Evolutionary conservation across 176 grass and related monocot genomes (phyloP), one percentile per base, ranked within the genome.

Genomic region (Cenchrus purpureus): DNA sequence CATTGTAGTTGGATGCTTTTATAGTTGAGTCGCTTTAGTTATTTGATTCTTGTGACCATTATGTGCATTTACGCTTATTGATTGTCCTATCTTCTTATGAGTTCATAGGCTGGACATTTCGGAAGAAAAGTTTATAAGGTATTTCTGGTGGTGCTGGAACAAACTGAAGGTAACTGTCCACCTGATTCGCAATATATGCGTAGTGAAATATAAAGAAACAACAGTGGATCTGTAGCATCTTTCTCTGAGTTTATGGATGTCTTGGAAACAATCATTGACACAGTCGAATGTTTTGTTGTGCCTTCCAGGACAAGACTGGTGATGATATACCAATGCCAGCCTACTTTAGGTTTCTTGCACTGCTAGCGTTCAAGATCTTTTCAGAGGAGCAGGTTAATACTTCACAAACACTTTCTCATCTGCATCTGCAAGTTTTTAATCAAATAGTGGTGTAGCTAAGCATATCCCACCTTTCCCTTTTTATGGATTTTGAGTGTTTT

Each of bases 131-230:
- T 99, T 96, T 88, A 76, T 86, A 60, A 92, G 90, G 66, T 93
- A 99, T 87, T 99, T 99, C 85, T 99, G 97, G 97, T 96, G 93
- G 93, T 99, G 97, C 56, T 99, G 97, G 97, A 89, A 96, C 65
- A 95, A 78, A 83, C 68, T 99, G 54, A 92, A 99, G 91, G 97
- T 94, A 84, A 74, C 51, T 70, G 44, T 84, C 40, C 8, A 67
- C 14, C 51, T 62, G 43, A 71, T 82, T 77, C 54, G 20, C 17
- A 71, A 73, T 52, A 29, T 50, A 16, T 62, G 48, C 49, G 68
- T 29, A 53, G 43, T 62, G 40, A 62, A 31, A 58, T 63, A 64
- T 12, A 53, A 43, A 77, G 52, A 81, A 82, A 68, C 6, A 70
- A 37, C 29, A 62, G 31, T 79, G 43, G 67, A 73, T 85, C 17